Base-by-base conservation (phyloP, 441 rosid species). In the Hypseocharis bilobata region DNA sequence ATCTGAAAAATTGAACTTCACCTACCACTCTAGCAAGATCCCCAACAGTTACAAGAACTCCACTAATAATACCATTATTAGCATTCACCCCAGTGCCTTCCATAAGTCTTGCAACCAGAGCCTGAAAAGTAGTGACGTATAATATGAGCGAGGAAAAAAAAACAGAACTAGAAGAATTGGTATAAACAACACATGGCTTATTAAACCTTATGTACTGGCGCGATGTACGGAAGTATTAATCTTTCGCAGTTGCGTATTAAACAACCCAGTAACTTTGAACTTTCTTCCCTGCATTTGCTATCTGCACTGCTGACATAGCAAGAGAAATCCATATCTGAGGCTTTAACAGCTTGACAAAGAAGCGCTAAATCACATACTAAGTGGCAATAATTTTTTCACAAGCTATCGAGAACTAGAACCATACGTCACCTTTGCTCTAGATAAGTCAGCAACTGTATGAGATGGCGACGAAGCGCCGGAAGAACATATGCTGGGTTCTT, bases 21-120 rank as follows among this genome's bases (percentile, higher is more conserved):
- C 97, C 69, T 78, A 95, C 99, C 96, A 95, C 99, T 82, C 95
- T 88, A 69, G 96, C 98, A 85, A 95, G 97, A 85, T 95, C 98
- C 72, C 99, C 98, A 77, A 95, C 96, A 67, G 99, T 95, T 73
- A 88, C 85, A 72, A 92, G 98, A 77, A 95, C 98, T 82, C 97
- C 99, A 75, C 88, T 92, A 49, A 90, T 81, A 67, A 92, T 85
- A 62, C 96, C 95, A 78, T 80, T 88, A 78, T 92, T 92, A 61
- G 97, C 95, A 81, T 86, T 90, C 63, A 84, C 82, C 36, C 94
- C 89, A 72, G 95, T 80, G 68, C 98, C 96, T 64, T 95, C 99
- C 68, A 63, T 74, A 70, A 95, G 97, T 73, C 99, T 88, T 56
- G 93, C 97, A 45, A 88, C 93, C 80, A 95, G 98, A 71, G 99